Base-by-base conservation (phyloP, 495 filamentous ascomycete genomes). In the Xylaria longipes region DNA sequence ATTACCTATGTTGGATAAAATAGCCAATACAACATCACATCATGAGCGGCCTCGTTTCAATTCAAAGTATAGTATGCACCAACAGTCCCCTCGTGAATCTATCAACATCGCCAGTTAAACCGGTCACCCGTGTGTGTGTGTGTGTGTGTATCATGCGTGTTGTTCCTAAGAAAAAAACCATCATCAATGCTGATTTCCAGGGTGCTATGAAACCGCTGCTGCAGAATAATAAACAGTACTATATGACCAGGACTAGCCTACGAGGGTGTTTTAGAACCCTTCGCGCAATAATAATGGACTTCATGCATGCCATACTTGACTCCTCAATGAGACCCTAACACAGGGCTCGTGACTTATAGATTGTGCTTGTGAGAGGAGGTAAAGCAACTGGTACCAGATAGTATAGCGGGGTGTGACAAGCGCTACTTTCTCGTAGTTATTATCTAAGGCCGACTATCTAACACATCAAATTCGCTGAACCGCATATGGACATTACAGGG, bases 21-120 rank as follows among this genome's bases (percentile, higher is more conserved):
- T 25, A 43, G 60, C 35, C 60, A 62, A 27, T 6, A 62, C 43
- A 62, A 9, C 27, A 61, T 37, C 37, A 41, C 35, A 43, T 62
- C 11, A 62, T 43, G 37, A 27, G 22, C 25, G 3, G 35, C n/a
- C 11, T 62, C 35, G 14, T 39, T 41, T 22, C 35, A 37, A 17
- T n/a, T 43, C 52, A 56, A 31, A 35, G 12, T 22, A 50, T 0
- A 2, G 12, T 43, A 1, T 22, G 35, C 2, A 20, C 37, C 35
- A 62, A 62, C 11, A 25, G 60, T 41, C 22, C 25, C 15, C 1
- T 12, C 20, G 7, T 6, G 45, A 48, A 48, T 14, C 45, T 48
- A 48, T 56, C 27, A 17, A 5, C 14, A 7, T 31, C 27, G 25
- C 27, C 12, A 35, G 33, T 12, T 37, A 35, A n/a, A 60, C 7